Conservation (phyloP, 2,329 filamentous ascomycete species). For the Colletotrichum lentis region DNA sequence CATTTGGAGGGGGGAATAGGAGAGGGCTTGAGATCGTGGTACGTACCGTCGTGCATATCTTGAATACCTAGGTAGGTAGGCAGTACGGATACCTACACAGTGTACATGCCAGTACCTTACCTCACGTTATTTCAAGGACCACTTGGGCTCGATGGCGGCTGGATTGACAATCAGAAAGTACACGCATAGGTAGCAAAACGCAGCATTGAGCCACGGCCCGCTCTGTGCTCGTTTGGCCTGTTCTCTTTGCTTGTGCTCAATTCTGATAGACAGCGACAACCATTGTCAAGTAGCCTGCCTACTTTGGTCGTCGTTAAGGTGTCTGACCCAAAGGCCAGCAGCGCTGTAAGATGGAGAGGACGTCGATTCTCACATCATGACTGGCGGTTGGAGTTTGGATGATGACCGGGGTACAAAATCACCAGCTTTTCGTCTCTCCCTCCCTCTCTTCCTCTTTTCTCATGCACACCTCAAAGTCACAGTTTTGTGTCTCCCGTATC, state of each 20-base stretch:
- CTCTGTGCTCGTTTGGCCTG: slow-evolving; percentile 35
- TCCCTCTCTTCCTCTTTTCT: neutral
- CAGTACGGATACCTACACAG: neutral
- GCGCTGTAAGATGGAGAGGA: slow-evolving; percentile 16
- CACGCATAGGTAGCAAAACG: slow-evolving; percentile 1
- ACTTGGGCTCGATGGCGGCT: slow-evolving; percentile 16
- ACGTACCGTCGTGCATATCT: neutral
- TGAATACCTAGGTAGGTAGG: neutral
- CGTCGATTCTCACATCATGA: neutral
- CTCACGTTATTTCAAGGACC: no score
- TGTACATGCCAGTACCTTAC: neutral
- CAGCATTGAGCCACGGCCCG: slow-evolving; percentile 36
- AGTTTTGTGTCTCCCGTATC: neutral
- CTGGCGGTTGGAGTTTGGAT: slow-evolving; percentile 14
- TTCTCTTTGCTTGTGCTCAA: slow-evolving; percentile 27
- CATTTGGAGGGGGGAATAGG: neutral
- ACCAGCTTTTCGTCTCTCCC: neutral
- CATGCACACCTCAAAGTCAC: slow-evolving; percentile 1
- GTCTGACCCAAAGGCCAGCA: neutral
- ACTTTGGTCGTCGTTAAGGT: neutral
- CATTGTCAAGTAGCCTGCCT: slow-evolving; percentile 17
- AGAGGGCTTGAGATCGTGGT: neutral
- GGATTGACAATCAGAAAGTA: slow-evolving; percentile 10
- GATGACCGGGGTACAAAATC: slow-evolving; percentile 6
- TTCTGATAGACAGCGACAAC: slow-evolving; percentile 19